Conservation (phyloP, 805 yeast genomes). For the Yarrowia porcina region DNA sequence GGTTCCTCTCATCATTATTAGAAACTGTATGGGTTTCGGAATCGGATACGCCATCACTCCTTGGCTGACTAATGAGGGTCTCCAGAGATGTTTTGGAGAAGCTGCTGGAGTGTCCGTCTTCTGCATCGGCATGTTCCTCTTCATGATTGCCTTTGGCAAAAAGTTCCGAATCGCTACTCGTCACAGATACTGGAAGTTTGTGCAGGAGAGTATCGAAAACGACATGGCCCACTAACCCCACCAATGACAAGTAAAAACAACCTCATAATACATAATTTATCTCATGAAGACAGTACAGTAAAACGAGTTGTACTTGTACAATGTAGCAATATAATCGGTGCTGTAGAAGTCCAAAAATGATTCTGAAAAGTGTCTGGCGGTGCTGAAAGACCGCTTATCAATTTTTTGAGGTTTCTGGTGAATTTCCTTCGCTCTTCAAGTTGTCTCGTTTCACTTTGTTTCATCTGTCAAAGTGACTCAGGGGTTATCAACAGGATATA, state of each 20-base stretch:
- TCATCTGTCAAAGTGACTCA: no score
- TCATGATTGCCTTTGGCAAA: conserved; percentile 42
- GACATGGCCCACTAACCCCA: neutral
- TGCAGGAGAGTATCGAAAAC: conserved; percentile 14
- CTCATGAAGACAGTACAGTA: no score
- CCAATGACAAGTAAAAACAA: no score
- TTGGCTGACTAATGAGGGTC: conserved; percentile 47
- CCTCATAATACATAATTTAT: no score
- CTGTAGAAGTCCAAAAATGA: no score
- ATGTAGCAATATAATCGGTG: no score
- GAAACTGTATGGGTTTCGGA: conserved; percentile 51
- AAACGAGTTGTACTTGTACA: neutral
- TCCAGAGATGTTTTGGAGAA: conserved; percentile 43
- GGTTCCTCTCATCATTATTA: conserved; percentile 48
- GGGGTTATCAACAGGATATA: no score
- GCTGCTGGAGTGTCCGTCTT: conserved; percentile 18
- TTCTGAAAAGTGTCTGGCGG: no score
- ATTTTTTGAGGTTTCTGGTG: no score
- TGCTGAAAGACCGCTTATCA: no score
- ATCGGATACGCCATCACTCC: conserved; percentile 52
- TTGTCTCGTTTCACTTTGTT: no score
- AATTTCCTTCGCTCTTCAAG: neutral
- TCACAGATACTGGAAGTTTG: conserved; percentile 19
- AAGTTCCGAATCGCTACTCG: conserved; percentile 31
- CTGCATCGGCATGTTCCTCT: neutral